Conservation (phyloP, 2,329 filamentous ascomycete genomes). For the Colletotrichum lindemuthianum region DNA sequence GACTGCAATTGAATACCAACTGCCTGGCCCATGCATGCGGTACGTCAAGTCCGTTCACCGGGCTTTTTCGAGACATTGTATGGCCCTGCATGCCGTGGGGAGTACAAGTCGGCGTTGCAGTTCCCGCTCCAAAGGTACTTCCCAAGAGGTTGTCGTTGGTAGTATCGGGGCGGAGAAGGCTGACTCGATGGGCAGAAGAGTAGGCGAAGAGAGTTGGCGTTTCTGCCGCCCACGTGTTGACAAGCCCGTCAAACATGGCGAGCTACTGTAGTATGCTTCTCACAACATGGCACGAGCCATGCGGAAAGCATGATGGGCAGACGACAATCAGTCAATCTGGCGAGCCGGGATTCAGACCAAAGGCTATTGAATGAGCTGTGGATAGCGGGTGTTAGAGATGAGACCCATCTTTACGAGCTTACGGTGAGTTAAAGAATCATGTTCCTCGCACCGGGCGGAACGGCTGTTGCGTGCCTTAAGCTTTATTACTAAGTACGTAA, state of each 20-base stretch:
- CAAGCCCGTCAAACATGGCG: constrained; percentile 5
- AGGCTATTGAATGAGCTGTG: constrained; percentile 26
- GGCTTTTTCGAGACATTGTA: constrained; percentile 9
- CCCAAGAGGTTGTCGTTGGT: background rate
- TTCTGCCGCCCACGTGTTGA: constrained; percentile 23
- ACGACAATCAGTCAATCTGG: background rate
- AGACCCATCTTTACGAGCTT: constrained; percentile 30
- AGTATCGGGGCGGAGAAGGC: background rate
- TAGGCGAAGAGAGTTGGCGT: constrained; percentile 7
- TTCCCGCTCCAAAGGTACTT: constrained; percentile 11
- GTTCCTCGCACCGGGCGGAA: constrained; percentile 19
- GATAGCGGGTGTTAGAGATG: constrained; percentile 17
- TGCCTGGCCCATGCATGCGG: constrained; percentile 24
- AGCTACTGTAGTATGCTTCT: background rate
- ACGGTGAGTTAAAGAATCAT: constrained; percentile 27
- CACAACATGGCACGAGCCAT: no score
- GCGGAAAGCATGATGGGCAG: background rate
- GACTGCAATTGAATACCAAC: no score
- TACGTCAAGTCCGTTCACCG: constrained; percentile 29
- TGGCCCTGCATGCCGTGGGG: constrained; percentile 12
- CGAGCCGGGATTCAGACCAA: constrained; percentile 17
- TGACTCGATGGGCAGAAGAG: background rate
- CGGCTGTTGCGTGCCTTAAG: constrained; percentile 24
- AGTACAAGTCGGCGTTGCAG: constrained; percentile 8
- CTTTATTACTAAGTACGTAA: constrained; percentile 11